Percentiles rank a stretch among this genome's conserved stretches.
These are phyloP conservation scores for Hortiboletus campestris DNA, from an alignment of 768 basidiomycete species.

Conservation along the genomic window DNA sequence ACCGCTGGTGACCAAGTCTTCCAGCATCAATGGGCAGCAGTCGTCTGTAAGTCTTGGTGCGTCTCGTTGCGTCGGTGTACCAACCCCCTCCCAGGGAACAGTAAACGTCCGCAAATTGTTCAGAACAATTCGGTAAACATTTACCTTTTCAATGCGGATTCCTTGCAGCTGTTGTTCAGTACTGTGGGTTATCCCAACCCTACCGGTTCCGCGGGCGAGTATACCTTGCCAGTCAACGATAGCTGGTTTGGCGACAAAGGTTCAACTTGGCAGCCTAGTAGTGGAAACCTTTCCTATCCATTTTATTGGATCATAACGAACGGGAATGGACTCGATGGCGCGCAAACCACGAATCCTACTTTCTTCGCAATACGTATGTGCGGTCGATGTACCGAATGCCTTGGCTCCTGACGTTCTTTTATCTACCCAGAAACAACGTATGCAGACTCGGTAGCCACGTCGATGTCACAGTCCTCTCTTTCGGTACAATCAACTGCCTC, in stretches of 20 bases:
- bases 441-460: constrained; percentile 61
- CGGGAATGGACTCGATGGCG: constrained; percentile 54
- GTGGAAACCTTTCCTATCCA: constrained; percentile 54
- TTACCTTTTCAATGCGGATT: constrained; percentile 76
- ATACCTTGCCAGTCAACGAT: constrained; percentile 64
- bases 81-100: constrained; percentile 60
- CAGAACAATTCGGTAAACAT: constrained; percentile 68
- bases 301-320: constrained; percentile 81
- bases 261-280: constrained; percentile 42
- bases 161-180: constrained; percentile 47
- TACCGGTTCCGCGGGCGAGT: constrained; percentile 53
- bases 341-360: constrained; percentile 62
- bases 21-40: constrained; percentile 75
- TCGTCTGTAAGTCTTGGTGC: constrained; percentile 65
- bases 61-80: constrained; percentile 9
- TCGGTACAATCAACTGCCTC: constrained; percentile 33
- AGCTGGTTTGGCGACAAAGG: constrained; percentile 67
- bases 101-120: constrained; percentile 60
- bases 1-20: constrained; percentile 48
- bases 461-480: constrained; percentile 43
- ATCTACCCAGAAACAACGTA: constrained; percentile 64
- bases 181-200: constrained; percentile 47
- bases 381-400: neutral
- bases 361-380: constrained; percentile 81
- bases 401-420: constrained; percentile 8